phyloP scores from a whole-genome alignment of 768 basidiomycete species.

The Neoboletus brunneissimus region DNA sequence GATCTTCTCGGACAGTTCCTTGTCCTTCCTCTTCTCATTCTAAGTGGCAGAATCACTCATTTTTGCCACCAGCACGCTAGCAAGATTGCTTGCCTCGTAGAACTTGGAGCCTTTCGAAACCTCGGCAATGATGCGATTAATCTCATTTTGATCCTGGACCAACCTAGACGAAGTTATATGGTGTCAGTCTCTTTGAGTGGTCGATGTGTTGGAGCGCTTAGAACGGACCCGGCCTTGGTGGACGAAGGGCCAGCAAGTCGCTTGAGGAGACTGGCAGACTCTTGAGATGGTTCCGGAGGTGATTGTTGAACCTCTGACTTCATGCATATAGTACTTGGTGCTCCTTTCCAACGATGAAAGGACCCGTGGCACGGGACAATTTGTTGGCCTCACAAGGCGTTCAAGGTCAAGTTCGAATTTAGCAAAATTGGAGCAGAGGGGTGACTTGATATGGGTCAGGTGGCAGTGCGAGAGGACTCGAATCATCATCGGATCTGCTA shows the following conservation, averaged over 20 bases:
- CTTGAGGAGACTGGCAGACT: constrained; percentile 66
- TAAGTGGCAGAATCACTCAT: constrained; percentile 27
- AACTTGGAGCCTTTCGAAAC: constrained; percentile 93
- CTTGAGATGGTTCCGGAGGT: constrained; percentile 47
- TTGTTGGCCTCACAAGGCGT: background rate
- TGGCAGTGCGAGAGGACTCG: constrained; percentile 9
- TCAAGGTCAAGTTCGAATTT: background rate
- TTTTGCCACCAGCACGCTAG: background rate
- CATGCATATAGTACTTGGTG: constrained; percentile 13
- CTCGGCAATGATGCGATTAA: constrained; percentile 86
- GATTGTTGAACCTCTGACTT: constrained; percentile 16
- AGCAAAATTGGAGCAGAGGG: background rate
- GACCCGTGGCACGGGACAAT: background rate
- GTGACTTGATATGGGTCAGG: too few species aligned
- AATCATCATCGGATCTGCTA: too few species aligned
- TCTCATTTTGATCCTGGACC: constrained; percentile 75
- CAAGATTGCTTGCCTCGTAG: constrained; percentile 59
- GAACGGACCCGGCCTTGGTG: constrained; percentile 79
- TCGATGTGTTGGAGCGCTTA: background rate
- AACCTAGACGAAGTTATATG: constrained; percentile 41
- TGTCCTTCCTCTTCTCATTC: constrained; percentile 91
- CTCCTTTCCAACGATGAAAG: background rate
- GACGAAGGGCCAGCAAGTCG: constrained; percentile 87
- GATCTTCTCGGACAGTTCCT: constrained; percentile 77
- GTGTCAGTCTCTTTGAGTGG: constrained; percentile 10